A percentile compares a stretch with the other conserved stretches of the same genome.
These are phyloP conservation scores for Noccaea bulbosa DNA, from an alignment of 345 rosid species.

Conservation along the genomic window DNA sequence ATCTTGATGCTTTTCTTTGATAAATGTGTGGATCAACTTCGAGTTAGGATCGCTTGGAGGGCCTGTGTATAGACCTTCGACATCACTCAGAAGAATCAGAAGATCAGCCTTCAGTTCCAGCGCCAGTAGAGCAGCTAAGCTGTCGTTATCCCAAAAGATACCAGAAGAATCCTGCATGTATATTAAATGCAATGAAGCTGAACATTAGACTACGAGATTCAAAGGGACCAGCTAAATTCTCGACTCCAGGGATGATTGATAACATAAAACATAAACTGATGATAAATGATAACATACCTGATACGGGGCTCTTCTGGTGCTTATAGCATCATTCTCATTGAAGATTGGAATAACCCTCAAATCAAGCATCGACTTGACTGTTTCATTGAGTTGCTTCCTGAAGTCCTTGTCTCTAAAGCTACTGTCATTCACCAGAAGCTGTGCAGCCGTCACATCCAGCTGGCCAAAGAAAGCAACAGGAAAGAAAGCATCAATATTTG, in stretches of 20 bases:
- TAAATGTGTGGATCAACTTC: slow-evolving; percentile 82
- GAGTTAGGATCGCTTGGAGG: slow-evolving; percentile 95
- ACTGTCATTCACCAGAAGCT: slow-evolving; percentile 89
- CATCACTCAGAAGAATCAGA: slow-evolving; percentile 92
- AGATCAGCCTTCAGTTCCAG: slow-evolving; percentile 95
- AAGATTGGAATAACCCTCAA: slow-evolving; percentile 86
- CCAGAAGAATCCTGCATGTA: slow-evolving; percentile 91
- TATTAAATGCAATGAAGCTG: slow-evolving; percentile 2
- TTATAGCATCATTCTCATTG: slow-evolving; percentile 97
- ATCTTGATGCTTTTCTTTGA: slow-evolving; percentile 75
- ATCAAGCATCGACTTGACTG: slow-evolving; percentile 66
- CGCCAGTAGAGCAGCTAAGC: slow-evolving; percentile 93
- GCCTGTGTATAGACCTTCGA: slow-evolving; percentile 94
- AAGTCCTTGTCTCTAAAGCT: slow-evolving; percentile 81
- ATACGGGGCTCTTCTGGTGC: slow-evolving; percentile 97
- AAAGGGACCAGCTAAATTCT: not conserved
- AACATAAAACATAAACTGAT: not conserved
- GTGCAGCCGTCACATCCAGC: slow-evolving; percentile 98
- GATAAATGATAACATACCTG: slow-evolving; percentile 50
- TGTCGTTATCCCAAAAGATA: slow-evolving; percentile 99
- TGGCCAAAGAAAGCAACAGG: slow-evolving; percentile 41
- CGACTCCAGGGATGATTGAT: not conserved
- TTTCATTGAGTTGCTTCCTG: slow-evolving; percentile 83
- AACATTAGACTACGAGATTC: slow-evolving; percentile 12
- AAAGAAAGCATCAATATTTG: slow-evolving; percentile 26